Percentiles rank a stretch among this genome's conserved stretches.
Evolutionary conservation across 331 rosid species (phyloP).

Genomic region (Stylosanthes scabra): DNA sequence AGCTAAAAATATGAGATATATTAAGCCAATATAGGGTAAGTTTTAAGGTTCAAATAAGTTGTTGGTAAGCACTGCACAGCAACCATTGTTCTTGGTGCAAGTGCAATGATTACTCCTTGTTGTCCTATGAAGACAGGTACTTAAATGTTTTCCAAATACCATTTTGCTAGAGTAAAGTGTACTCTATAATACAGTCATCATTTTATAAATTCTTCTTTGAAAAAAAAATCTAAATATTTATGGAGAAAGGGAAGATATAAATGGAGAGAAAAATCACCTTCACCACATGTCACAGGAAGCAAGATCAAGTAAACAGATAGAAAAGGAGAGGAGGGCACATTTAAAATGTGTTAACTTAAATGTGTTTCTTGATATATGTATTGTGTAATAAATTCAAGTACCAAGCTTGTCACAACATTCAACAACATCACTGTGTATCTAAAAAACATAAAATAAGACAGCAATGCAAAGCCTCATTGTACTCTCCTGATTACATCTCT

Average conservation of each 20-base stretch:
- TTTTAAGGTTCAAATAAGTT: too few species aligned
- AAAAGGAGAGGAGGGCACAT: constrained; percentile 40
- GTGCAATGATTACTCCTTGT: background rate
- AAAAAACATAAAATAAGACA: constrained; percentile 45
- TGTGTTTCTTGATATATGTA: constrained; percentile 59
- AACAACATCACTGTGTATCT: constrained; percentile 60
- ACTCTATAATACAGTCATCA: constrained; percentile 23
- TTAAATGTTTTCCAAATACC: background rate
- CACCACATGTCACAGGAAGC: constrained; percentile 23
- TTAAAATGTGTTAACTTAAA: constrained; percentile 50
- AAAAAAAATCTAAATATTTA: constrained; percentile 33
- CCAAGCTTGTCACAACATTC: constrained; percentile 64
- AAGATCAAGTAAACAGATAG: constrained; percentile 39
- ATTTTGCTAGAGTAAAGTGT: constrained; percentile 8
- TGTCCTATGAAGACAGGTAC: background rate
- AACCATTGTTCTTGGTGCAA: too few species aligned
- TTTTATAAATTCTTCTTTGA: constrained; percentile 23
- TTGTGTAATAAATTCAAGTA: constrained; percentile 65
- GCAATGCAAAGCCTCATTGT: constrained; percentile 71
- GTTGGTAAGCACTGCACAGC: background rate
- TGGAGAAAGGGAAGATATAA: background rate
- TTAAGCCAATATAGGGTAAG: too few species aligned
- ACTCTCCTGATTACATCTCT: constrained; percentile 59
- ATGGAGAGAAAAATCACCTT: background rate
- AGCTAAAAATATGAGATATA: background rate